A percentile compares a stretch with the other conserved stretches of the same genome.
Evolutionary conservation across 768 basidiomycete genomes (phyloP).

Genomic region (Boletus fagicola): DNA sequence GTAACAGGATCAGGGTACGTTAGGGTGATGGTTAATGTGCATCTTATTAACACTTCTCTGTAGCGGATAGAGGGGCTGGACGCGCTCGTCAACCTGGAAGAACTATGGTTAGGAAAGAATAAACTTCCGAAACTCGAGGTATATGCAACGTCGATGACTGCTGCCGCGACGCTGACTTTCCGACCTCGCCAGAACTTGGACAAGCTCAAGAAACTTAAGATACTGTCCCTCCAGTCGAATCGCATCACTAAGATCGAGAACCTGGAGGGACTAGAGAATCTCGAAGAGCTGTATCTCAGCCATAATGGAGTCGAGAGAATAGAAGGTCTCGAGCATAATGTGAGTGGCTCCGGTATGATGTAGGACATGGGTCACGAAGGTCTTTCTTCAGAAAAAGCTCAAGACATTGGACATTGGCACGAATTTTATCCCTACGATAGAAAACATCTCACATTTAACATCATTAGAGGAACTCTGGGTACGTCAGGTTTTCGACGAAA

Average conservation of each 20-base stretch:
- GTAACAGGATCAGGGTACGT: conserved; percentile 85
- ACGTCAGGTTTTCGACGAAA: conserved; percentile 15
- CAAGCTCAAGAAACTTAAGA: conserved; percentile 68
- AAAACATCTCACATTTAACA: conserved; percentile 76
- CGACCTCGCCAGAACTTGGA: conserved; percentile 55
- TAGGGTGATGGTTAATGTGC: neutral
- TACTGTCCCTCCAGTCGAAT: conserved; percentile 92
- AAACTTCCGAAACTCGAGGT: conserved; percentile 90
- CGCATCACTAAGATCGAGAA: conserved; percentile 86
- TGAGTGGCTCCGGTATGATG: conserved; percentile 34
- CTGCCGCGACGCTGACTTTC: neutral
- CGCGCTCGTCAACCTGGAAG: conserved; percentile 76
- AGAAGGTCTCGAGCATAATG: conserved; percentile 85
- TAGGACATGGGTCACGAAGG: neutral
- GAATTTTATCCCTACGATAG: conserved; percentile 77
- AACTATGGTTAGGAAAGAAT: conserved; percentile 98
- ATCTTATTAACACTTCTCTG: conserved; percentile 3
- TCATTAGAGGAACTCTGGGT: conserved; percentile 96
- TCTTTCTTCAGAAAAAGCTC: conserved; percentile 50
- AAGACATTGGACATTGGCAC: conserved; percentile 85
- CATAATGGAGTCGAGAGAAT: conserved; percentile 87
- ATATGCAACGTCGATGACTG: neutral
- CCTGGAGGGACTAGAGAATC: conserved; percentile 63
- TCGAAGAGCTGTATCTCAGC: conserved; percentile 91
- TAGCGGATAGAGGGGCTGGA: conserved; percentile 89